Conservation (phyloP, 1,139 yeast genomes). For the Blastobotrys malaysiensis region DNA sequence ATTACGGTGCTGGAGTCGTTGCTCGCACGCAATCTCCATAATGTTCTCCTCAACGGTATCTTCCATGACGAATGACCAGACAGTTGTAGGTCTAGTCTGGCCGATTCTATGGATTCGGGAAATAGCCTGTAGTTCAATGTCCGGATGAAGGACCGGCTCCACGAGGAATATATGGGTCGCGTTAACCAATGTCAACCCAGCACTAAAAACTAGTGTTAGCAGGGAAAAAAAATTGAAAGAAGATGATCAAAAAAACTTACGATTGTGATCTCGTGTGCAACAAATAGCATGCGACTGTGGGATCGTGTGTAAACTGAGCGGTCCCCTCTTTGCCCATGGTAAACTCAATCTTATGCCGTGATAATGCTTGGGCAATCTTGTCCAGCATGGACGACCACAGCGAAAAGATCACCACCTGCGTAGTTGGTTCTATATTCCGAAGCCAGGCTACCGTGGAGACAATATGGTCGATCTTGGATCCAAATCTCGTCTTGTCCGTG, state of each 20-base stretch:
- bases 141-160: constrained; percentile 87
- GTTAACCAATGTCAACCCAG: constrained; percentile 84
- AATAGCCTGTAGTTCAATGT: constrained; percentile 85
- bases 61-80: constrained; percentile 84
- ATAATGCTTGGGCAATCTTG: constrained; percentile 63
- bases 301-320: constrained; percentile 59
- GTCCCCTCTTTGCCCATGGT: constrained; percentile 41
- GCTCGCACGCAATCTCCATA: constrained; percentile 30
- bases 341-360: constrained; percentile 50
- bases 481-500: constrained; percentile 42
- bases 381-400: constrained; percentile 79
- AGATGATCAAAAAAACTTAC: constrained; percentile 23
- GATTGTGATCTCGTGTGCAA: constrained; percentile 83
- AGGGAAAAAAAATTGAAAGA: background rate
- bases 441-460: constrained; percentile 63
- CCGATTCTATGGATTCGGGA: constrained; percentile 92
- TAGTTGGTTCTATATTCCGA: constrained; percentile 50
- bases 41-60: constrained; percentile 90
- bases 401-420: constrained; percentile 79
- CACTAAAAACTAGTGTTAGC: constrained; percentile 18
- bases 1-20: background rate
- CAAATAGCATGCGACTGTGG: constrained; percentile 70
- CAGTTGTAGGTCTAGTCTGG: constrained; percentile 70
- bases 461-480: constrained; percentile 81
- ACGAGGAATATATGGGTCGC: constrained; percentile 87